Conservation (phyloP, 257 asterid species). For the Solanum tarapatanum region DNA sequence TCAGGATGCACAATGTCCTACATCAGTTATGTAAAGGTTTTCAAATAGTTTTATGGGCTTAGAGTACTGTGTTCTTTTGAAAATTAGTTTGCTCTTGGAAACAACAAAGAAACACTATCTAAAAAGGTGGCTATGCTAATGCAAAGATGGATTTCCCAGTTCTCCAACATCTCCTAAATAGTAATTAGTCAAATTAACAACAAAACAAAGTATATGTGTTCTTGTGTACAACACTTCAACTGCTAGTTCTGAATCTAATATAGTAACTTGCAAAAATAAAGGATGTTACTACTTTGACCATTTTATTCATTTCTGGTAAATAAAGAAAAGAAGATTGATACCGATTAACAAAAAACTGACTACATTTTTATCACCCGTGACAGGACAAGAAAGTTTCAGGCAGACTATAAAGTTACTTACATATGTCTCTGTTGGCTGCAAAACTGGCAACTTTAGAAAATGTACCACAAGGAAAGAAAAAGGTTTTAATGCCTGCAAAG, state of each 20-base stretch:
- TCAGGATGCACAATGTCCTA: background rate
- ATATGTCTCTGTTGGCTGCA: constrained; percentile 49
- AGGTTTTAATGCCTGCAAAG: constrained; percentile 70
- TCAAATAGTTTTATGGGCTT: background rate
- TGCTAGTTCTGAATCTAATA: background rate
- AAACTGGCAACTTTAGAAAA: constrained; percentile 66
- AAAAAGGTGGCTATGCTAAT: background rate
- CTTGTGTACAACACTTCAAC: background rate
- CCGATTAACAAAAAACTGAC: background rate
- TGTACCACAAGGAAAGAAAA: constrained; percentile 70
- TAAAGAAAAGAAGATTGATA: background rate
- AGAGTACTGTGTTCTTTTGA: background rate
- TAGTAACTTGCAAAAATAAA: background rate
- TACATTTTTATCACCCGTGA: background rate
- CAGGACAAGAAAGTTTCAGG: background rate
- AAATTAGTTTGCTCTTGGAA: background rate
- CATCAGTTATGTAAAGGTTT: background rate
- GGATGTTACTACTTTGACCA: background rate
- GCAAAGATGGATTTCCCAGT: background rate
- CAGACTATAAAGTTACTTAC: constrained; percentile 38
- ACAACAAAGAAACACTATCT: background rate
- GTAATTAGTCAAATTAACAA: background rate
- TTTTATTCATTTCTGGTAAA: background rate
- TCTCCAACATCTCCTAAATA: background rate
- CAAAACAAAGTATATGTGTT: background rate